A percentile compares a stretch with the other conserved stretches of the same genome.
phyloP scores from a whole-genome alignment of 176 grass and related monocot species.

The Oryza australiensis region DNA sequence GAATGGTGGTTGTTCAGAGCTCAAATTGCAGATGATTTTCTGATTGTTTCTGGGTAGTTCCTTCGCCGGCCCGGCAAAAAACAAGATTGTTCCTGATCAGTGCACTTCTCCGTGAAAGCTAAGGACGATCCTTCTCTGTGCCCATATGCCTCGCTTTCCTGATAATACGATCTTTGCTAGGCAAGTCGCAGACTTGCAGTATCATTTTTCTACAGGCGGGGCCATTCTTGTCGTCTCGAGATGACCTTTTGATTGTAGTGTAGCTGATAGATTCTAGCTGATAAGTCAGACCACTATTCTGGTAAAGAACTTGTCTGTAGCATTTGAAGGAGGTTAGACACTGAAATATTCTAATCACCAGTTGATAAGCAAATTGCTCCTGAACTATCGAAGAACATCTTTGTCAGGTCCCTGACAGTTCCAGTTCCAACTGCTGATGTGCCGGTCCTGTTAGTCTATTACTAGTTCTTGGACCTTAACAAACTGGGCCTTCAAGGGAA shows the following conservation, averaged over 20 bases:
- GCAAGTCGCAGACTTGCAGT: neutral
- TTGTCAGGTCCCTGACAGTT: neutral
- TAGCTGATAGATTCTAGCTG: slow-evolving; percentile 6
- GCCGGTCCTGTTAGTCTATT: neutral
- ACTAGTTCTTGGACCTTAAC: neutral
- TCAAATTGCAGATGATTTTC: neutral
- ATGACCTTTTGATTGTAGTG: neutral
- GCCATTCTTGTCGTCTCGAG: neutral
- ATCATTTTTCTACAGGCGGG: neutral
- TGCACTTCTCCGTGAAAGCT: neutral
- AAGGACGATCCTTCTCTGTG: neutral
- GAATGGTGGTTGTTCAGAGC: neutral
- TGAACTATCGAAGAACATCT: neutral
- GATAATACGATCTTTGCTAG: neutral
- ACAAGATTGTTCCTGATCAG: neutral
- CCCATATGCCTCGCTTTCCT: neutral
- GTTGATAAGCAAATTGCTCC: neutral
- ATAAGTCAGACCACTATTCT: slow-evolving; percentile 2
- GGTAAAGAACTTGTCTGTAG: slow-evolving; percentile 29
- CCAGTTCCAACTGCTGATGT: neutral
- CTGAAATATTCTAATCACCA: slow-evolving; percentile 16
- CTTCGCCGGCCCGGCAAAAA: too few species aligned
- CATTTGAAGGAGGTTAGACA: slow-evolving; percentile 20
- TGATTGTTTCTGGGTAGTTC: neutral
- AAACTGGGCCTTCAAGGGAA: neutral